These are phyloP conservation scores for Cyberlindnera saturnus DNA, from an alignment of 805 yeast genomes.

Conservation along the genomic window DNA sequence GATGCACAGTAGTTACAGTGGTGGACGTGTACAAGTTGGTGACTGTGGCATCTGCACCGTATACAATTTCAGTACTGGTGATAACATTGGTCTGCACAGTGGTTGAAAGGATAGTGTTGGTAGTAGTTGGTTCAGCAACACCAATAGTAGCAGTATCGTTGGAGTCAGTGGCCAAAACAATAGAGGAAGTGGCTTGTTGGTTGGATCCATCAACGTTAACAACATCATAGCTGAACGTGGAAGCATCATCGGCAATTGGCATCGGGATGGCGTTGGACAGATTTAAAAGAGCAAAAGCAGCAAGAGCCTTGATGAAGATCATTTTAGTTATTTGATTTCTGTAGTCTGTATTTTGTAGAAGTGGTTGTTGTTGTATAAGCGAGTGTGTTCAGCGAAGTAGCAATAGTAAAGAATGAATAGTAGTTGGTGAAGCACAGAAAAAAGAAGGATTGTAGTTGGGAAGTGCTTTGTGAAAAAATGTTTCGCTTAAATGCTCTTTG, in stretches of 20 bases:
- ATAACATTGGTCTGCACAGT: conserved; percentile 3
- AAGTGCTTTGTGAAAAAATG: neutral
- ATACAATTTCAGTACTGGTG: conserved; percentile 13
- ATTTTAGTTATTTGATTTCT: conserved; percentile 8
- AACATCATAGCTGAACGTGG: conserved; percentile 15
- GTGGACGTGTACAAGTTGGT: conserved; percentile 20
- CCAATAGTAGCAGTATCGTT: conserved; percentile 11
- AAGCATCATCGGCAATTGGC: conserved; percentile 14
- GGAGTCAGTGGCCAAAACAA: conserved; percentile 13
- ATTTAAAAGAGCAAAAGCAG: conserved; percentile 17
- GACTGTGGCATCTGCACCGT: conserved; percentile 5
- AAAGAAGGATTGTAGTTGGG: conserved; percentile 25
- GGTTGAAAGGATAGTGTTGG: conserved; percentile 7
- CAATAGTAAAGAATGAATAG: conserved; percentile 12
- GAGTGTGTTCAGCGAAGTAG: neutral
- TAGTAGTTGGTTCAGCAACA: conserved; percentile 20
- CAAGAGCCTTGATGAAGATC: conserved; percentile 20
- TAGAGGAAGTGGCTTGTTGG: conserved; percentile 18
- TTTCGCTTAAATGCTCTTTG: neutral
- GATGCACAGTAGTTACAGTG: conserved; percentile 16
- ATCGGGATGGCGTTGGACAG: conserved; percentile 17
- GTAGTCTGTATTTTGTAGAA: neutral
- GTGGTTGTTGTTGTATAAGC: neutral
- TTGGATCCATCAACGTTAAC: conserved; percentile 25
- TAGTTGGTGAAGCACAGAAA: conserved; percentile 18